phyloP scores from a whole-genome alignment of 495 filamentous ascomycete species.

The Podospora anserina region DNA sequence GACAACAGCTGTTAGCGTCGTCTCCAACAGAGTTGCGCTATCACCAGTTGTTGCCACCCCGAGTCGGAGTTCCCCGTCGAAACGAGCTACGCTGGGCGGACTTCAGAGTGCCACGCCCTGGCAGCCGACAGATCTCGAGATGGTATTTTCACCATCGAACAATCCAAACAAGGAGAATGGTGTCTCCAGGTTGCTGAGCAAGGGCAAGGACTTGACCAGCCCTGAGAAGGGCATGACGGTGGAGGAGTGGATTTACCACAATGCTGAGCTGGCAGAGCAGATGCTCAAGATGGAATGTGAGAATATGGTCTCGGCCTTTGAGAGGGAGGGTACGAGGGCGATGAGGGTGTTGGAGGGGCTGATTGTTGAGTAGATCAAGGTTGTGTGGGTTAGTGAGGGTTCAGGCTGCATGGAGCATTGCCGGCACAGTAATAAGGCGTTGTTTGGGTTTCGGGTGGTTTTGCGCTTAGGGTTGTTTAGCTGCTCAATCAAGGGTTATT shows the following conservation, averaged over 20 bases:
- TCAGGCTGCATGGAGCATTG: neutral
- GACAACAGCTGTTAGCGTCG: constrained; percentile 34
- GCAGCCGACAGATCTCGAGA: constrained; percentile 70
- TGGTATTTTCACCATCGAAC: constrained; percentile 47
- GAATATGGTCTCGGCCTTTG: constrained; percentile 71
- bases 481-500: no score
- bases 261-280: constrained; percentile 74
- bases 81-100: constrained; percentile 55
- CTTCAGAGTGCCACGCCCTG: constrained; percentile 64
- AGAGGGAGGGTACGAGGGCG: constrained; percentile 74
- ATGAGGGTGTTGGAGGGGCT: constrained; percentile 75
- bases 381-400: neutral
- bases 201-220: constrained; percentile 58
- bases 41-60: constrained; percentile 59
- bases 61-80: constrained; percentile 57
- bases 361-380: constrained; percentile 27
- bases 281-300: constrained; percentile 78
- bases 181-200: constrained; percentile 42
- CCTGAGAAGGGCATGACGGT: constrained; percentile 88
- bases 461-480: neutral
- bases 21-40: constrained; percentile 36
- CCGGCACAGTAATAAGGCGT: neutral
- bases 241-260: constrained; percentile 84
- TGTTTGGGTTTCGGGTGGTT: neutral
- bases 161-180: constrained; percentile 56